These are phyloP conservation scores for Lentithecium fluviatile DNA, from an alignment of 495 filamentous ascomycete genomes.

Conservation along the genomic window DNA sequence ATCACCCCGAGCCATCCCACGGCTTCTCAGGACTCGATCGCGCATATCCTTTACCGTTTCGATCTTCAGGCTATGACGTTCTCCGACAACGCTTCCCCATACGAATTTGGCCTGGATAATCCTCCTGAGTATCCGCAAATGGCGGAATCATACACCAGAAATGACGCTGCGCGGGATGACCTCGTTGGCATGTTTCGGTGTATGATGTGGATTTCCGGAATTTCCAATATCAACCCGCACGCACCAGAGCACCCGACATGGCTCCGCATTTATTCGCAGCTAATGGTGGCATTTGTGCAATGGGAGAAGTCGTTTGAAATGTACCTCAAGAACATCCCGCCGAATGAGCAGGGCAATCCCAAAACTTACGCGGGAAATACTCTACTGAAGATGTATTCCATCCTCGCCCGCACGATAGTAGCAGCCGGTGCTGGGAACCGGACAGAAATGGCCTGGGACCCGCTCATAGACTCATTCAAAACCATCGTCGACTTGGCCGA, in stretches of 20 bases:
- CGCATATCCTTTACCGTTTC: conserved; percentile 31
- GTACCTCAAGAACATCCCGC: conserved; percentile 22
- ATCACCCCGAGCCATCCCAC: not conserved
- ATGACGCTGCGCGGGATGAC: conserved; percentile 26
- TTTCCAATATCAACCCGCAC: conserved; percentile 24
- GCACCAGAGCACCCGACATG: conserved; percentile 19
- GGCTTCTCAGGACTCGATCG: conserved; percentile 21
- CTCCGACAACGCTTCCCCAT: conserved; percentile 33
- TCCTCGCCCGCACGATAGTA: conserved; percentile 25
- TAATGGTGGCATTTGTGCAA: conserved; percentile 17
- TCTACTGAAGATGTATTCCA: conserved; percentile 28
- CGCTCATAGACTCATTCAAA: conserved; percentile 23
- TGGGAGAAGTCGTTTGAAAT: conserved; percentile 28
- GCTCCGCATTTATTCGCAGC: conserved; percentile 22
- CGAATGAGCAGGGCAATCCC: conserved; percentile 19
- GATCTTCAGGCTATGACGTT: conserved; percentile 38
- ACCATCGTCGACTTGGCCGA: conserved; percentile 31
- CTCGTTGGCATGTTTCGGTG: conserved; percentile 29
- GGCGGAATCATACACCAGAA: conserved; percentile 15
- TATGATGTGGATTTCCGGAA: conserved; percentile 35
- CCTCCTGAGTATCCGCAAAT: conserved; percentile 26
- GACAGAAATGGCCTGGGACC: conserved; percentile 28
- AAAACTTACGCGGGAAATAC: conserved; percentile 35
- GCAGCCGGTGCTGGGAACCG: conserved; percentile 8
- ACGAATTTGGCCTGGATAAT: conserved; percentile 25